These are phyloP conservation scores for Aureobasidium sp. DNA, from an alignment of 2,329 filamentous ascomycete genomes.

Conservation along the genomic window DNA sequence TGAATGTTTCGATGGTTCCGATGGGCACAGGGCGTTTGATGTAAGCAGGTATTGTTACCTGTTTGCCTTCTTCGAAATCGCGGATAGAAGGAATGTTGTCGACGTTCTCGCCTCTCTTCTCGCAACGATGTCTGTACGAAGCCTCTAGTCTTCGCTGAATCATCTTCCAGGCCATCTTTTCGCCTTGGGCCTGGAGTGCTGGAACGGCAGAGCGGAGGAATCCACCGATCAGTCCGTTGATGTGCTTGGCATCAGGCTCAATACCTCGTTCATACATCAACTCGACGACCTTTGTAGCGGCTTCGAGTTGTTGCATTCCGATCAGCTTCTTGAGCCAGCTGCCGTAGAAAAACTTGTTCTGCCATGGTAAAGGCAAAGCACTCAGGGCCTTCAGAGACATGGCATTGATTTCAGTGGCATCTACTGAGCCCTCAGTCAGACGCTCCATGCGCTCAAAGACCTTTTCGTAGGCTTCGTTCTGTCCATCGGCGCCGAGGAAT, in stretches of 20 bases:
- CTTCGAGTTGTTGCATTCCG: conserved; percentile 50
- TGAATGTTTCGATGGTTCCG: conserved; percentile 71
- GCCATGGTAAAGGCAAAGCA: conserved; percentile 43
- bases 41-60: conserved; percentile 23
- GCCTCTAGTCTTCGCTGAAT: conserved; percentile 58
- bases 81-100: not conserved
- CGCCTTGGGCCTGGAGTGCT: conserved; percentile 50
- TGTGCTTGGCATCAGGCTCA: conserved; percentile 61
- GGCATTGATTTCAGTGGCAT: conserved; percentile 37
- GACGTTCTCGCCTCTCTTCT: not conserved
- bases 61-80: not conserved
- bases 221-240: conserved; percentile 74
- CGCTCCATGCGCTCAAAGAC: conserved; percentile 18
- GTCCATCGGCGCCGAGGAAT: conserved; percentile 33
- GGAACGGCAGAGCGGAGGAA: conserved; percentile 54
- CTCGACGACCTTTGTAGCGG: conserved; percentile 63
- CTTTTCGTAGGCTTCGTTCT: conserved; percentile 34
- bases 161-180: conserved; percentile 68
- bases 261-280: conserved; percentile 66
- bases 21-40: conserved; percentile 37
- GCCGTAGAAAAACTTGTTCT: conserved; percentile 75
- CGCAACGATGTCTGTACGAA: conserved; percentile 38
- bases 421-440: conserved; percentile 1
- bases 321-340: conserved; percentile 85
- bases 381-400: conserved; percentile 43